Evolutionary conservation across 371 early-diverging fungal genomes (phyloP).

Genomic region (Apophysomyces variabilis): DNA sequence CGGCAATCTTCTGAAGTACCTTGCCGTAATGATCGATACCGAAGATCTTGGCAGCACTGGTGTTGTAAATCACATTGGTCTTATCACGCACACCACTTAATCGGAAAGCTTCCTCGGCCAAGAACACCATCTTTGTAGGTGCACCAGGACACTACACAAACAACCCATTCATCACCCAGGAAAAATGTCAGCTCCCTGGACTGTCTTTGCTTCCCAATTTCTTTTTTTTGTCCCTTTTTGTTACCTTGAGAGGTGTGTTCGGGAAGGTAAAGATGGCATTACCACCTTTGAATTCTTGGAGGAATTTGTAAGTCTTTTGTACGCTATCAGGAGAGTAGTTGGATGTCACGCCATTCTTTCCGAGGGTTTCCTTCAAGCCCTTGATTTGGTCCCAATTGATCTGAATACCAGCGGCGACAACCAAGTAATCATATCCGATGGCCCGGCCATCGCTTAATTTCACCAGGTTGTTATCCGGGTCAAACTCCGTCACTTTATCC

Average conservation of each 20-base stretch:
- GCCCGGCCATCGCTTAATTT: slow-evolving; percentile 67
- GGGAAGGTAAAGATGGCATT: slow-evolving; percentile 93
- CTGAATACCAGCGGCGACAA: slow-evolving; percentile 88
- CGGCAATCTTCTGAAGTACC: slow-evolving; percentile 68
- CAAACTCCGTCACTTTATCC: slow-evolving; percentile 67
- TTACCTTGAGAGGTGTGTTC: slow-evolving; percentile 80
- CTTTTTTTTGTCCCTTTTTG: neutral
- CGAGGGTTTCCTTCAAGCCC: slow-evolving; percentile 77
- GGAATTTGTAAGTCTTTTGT: slow-evolving; percentile 74
- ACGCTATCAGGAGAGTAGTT: slow-evolving; percentile 83
- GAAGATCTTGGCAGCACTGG: slow-evolving; percentile 85
- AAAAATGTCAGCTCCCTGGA: neutral
- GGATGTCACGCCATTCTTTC: slow-evolving; percentile 82
- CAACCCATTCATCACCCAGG: neutral
- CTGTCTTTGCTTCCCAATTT: neutral
- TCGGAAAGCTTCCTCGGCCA: slow-evolving; percentile 86
- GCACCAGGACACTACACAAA: slow-evolving; percentile 79
- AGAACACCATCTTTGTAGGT: slow-evolving; percentile 89
- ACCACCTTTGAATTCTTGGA: slow-evolving; percentile 77
- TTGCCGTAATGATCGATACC: slow-evolving; percentile 87
- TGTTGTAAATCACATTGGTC: slow-evolving; percentile 74
- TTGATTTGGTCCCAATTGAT: slow-evolving; percentile 79
- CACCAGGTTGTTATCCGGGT: slow-evolving; percentile 75
- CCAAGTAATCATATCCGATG: slow-evolving; percentile 84
- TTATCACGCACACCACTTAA: slow-evolving; percentile 70